Evolutionary conservation across 768 basidiomycete genomes (phyloP), one percentile per base, ranked within the genome.

Genomic region (Leccinum uliginosum): DNA sequence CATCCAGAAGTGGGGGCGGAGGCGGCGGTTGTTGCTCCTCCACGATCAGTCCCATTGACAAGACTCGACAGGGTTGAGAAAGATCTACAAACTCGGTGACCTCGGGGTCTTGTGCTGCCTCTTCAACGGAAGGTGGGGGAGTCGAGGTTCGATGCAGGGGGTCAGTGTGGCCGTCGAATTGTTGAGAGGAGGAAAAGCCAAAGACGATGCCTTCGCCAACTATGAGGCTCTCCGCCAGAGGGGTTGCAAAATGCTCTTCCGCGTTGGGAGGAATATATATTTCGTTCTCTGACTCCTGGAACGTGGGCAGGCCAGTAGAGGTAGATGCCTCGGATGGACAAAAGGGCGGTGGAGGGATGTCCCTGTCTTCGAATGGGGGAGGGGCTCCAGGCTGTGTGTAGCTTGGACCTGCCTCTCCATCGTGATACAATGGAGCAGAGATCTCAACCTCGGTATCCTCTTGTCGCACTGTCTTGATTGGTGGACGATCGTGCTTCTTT

Each of bases 401-500:
- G 60, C 89, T 91, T 19, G 91, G 90, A 11, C 90, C 91, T 3
- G 89, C 87, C 67, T 84, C 83, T 58, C 83, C 83, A 64, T 82
- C 83, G 15, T 84, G 82, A 67, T 89, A 90, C 64, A 79, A 77
- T 44, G 88, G 89, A 10, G 80, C 82, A 3, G 75, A 75, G 23
- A 74, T 62, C 34, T 91, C 89, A 32, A 74, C 63, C 34, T 91
- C 89, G 15, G 60, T 57, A 51, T 92, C 91, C 54, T 90, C 89
- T 35, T 80, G 73, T 52, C 91, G 76, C 35, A 84, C 79, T 0
- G 91, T 93, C 65, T 76, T 82, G 3, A 78, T 69, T 2, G 91
- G 91, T 7, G 91, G 91, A 3, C 81, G 80, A 64, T 93, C 91
- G 62, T 93, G 91, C 68, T 93, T 93, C 77, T 93, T 93, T 64